Base-by-base conservation (phyloP, 495 filamentous ascomycete genomes). In the Aspergillus egyptiacus region DNA sequence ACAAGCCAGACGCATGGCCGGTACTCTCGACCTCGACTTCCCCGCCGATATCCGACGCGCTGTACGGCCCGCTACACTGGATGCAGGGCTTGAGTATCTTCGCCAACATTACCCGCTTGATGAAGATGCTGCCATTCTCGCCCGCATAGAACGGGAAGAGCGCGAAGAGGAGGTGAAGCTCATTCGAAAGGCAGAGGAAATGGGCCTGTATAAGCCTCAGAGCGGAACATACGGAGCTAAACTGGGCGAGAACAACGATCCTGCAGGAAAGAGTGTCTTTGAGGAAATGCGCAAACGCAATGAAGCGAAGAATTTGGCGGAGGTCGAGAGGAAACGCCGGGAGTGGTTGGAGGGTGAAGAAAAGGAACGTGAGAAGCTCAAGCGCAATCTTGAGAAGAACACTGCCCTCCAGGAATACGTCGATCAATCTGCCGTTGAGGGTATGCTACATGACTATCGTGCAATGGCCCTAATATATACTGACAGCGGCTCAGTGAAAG, bases 1-100 rank as follows among this genome's bases (percentile, higher is more conserved):
- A 2, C 87, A 96, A 58, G 80, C 79, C 20, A 80, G 87, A 36
- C 81, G 90, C 17, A 70, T 87, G 10, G 77, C 80, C 9, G 90
- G 90, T 15, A 89, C 87, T 0, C 72, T 91, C 7, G 83, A 89
- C 49, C 56, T 70, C 9, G 62, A 70, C 28, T 61, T 75, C 8
- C 70, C 72, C 8, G 30, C 42, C 17, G 69, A 77, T 17, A 64
- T 70, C 14, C 32, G 74, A 73, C 65, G 76, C 65, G 51, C 57
- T 20, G 58, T 63, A 14, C 52, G 53, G 47, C 58, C 66, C 50
- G 40, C 51, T 17, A 62, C 64, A 5, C 48, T 71, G 19, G 64
- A 74, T 18, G 67, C 58, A 32, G 89, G 75, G 0, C 66, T 95
- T 41, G 58, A 69, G 36, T 94, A 85, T 66, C 74, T 96, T 7